Percentiles rank a stretch among this genome's conserved stretches.
Conservation (phyloP, 768 basidiomycete genomes). For the Suillus fuscotomentosus region DNA sequence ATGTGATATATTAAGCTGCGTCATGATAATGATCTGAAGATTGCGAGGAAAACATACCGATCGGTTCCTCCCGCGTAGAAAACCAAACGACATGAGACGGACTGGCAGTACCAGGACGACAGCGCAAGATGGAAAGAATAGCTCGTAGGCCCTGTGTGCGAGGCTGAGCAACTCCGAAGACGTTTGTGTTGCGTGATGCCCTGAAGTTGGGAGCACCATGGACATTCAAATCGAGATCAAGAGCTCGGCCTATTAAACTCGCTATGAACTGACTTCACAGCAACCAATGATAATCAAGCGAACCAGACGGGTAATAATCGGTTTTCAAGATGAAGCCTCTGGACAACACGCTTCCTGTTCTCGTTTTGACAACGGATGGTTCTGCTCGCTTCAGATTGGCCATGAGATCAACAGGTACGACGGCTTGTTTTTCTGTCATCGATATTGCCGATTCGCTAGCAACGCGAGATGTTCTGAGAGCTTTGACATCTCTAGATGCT, state of each 20-base stretch:
- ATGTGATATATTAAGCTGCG: not conserved
- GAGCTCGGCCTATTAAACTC: slow-evolving; percentile 62
- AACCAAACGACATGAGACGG: slow-evolving; percentile 90
- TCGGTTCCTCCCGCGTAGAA: slow-evolving; percentile 94
- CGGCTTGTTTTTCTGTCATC: slow-evolving; percentile 9
- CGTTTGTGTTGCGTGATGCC: slow-evolving; percentile 79
- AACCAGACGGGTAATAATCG: slow-evolving; percentile 82
- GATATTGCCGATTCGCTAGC: slow-evolving; percentile 3
- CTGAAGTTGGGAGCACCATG: slow-evolving; percentile 97
- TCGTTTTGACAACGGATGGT: slow-evolving; percentile 76
- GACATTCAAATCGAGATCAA: slow-evolving; percentile 88
- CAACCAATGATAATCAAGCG: slow-evolving; percentile 10
- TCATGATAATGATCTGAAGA: not conserved
- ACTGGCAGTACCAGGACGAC: slow-evolving; percentile 59
- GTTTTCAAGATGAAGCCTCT: slow-evolving; percentile 94
- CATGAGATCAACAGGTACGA: slow-evolving; percentile 56
- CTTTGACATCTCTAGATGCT: not conserved
- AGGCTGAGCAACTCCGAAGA: slow-evolving; percentile 95
- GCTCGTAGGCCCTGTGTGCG: slow-evolving; percentile 89
- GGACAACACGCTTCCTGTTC: slow-evolving; percentile 80
- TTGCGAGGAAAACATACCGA: slow-evolving; percentile 51
- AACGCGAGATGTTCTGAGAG: not conserved
- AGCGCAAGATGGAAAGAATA: slow-evolving; percentile 81
- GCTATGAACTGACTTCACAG: slow-evolving; percentile 6
- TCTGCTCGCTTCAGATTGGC: slow-evolving; percentile 62